Percentiles rank a stretch among this genome's conserved stretches.
These are phyloP conservation scores for Pulveroboletus sp. DNA, from an alignment of 768 basidiomycete genomes.

Conservation along the genomic window DNA sequence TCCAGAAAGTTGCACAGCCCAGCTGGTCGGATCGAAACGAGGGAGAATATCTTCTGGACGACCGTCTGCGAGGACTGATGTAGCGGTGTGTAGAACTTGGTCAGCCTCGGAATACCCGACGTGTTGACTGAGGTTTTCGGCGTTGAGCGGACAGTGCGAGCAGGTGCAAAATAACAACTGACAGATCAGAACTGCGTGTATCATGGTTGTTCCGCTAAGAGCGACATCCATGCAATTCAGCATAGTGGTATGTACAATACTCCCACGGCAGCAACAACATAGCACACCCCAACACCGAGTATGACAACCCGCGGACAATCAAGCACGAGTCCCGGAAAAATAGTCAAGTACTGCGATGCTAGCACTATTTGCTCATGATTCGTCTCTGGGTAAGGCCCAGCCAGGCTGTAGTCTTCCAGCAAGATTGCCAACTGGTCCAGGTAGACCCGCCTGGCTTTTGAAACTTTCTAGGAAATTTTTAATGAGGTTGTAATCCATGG, in stretches of 20 bases:
- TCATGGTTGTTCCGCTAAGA: conserved; percentile 43
- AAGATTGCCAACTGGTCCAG: conserved; percentile 89
- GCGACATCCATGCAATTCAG: neutral
- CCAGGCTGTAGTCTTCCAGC: conserved; percentile 78
- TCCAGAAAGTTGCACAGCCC: conserved; percentile 96
- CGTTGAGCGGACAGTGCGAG: conserved; percentile 17
- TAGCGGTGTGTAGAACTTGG: conserved; percentile 85
- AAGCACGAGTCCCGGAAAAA: neutral
- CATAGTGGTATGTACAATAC: no score
- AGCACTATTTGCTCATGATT: conserved; percentile 27
- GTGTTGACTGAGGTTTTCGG: conserved; percentile 73
- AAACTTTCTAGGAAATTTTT: conserved; percentile 97
- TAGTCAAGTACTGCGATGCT: neutral
- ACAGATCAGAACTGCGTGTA: conserved; percentile 86
- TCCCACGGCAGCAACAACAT: no score
- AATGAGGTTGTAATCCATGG: conserved; percentile 84
- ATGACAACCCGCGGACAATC: neutral
- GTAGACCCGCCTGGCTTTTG: conserved; percentile 82
- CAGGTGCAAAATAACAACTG: conserved; percentile 28
- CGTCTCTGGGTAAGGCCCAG: conserved; percentile 72
- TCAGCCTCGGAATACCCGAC: conserved; percentile 76
- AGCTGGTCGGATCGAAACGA: conserved; percentile 76
- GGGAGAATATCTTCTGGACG: conserved; percentile 84
- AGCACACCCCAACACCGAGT: no score
- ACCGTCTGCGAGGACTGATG: conserved; percentile 57